A percentile compares a stretch with the other conserved stretches of the same genome.
These are phyloP conservation scores for Huntiella bhutanensis DNA, from an alignment of 2,329 filamentous ascomycete genomes.

Conservation along the genomic window DNA sequence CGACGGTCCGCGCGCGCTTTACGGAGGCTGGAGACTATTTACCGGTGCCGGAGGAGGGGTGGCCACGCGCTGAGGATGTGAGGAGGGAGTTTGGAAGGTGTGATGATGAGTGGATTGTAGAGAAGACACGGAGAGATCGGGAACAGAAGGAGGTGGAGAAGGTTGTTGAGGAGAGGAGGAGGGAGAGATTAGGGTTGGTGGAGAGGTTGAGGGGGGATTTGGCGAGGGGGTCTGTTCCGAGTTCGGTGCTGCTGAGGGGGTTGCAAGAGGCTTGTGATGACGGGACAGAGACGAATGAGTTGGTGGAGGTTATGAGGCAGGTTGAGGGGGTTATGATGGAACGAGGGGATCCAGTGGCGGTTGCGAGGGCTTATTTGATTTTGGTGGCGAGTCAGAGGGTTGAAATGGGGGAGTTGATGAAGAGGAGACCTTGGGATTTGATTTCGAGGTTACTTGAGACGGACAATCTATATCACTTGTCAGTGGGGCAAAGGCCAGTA, in stretches of 20 bases:
- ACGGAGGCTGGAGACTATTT: not conserved
- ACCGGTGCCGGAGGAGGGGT: not conserved
- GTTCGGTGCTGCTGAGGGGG: too few relatives aligned
- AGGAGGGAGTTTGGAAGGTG: not conserved
- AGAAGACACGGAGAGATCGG: not conserved
- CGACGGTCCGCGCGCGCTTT: constrained; percentile 9
- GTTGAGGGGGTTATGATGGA: not conserved
- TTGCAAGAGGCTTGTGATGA: too few relatives aligned
- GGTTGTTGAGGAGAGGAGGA: not conserved
- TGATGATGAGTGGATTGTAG: not conserved
- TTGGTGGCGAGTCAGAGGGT: too few relatives aligned
- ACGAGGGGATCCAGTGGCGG: too few relatives aligned
- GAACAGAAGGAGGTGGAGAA: not conserved
- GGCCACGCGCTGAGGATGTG: not conserved
- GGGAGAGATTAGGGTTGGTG: not conserved
- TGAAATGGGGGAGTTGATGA: too few relatives aligned
- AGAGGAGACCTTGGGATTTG: too few relatives aligned
- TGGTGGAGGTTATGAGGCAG: constrained; percentile 1
- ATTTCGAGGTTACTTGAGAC: too few relatives aligned
- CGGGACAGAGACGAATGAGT: too few relatives aligned
- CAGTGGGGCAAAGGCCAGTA: too few relatives aligned
- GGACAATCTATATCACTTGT: too few relatives aligned
- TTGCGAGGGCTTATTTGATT: not conserved
- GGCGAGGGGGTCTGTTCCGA: not conserved
- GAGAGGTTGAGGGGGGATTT: not conserved